Percentiles rank a stretch among this genome's conserved stretches.
phyloP scores from a whole-genome alignment of 176 grass and related monocot species.

The Triticum turgidum region DNA sequence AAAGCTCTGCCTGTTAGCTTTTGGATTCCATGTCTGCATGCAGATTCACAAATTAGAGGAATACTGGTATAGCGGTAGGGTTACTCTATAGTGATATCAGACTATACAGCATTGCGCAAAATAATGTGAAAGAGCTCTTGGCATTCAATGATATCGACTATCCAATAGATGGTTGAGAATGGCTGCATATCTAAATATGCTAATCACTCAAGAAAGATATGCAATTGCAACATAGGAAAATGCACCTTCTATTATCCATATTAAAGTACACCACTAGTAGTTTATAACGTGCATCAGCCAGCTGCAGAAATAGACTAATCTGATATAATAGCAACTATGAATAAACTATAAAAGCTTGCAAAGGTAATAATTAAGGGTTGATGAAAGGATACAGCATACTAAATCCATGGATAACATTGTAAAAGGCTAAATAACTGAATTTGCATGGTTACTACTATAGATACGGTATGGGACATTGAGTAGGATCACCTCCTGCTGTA shows the following conservation, averaged over 20 bases:
- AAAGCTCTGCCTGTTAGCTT: slow-evolving; percentile 52
- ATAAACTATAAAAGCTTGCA: not conserved
- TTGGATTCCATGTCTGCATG: slow-evolving; percentile 68
- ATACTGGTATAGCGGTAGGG: not conserved
- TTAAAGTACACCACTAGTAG: not conserved
- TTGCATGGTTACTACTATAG: not conserved
- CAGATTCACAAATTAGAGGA: slow-evolving; percentile 16
- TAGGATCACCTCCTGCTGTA: slow-evolving; percentile 66
- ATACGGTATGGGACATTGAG: slow-evolving; percentile 21
- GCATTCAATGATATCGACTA: slow-evolving; percentile 22
- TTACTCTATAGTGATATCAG: slow-evolving; percentile 10
- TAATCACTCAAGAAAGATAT: not conserved
- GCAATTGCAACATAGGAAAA: not conserved
- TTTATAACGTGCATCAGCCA: not conserved
- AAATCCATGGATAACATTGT: not conserved
- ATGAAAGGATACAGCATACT: not conserved
- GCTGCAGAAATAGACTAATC: not conserved
- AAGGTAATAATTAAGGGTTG: not conserved
- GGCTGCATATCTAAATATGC: slow-evolving; percentile 16
- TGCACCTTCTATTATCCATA: slow-evolving; percentile 1
- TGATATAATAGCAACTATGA: not conserved
- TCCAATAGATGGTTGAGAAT: slow-evolving; percentile 17
- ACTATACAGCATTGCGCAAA: slow-evolving; percentile 44
- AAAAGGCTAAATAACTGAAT: not conserved
- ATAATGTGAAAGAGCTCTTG: slow-evolving; percentile 33